Base-by-base conservation (phyloP, 2,329 filamentous ascomycete genomes). In the Ceratocystis ficicola region DNA sequence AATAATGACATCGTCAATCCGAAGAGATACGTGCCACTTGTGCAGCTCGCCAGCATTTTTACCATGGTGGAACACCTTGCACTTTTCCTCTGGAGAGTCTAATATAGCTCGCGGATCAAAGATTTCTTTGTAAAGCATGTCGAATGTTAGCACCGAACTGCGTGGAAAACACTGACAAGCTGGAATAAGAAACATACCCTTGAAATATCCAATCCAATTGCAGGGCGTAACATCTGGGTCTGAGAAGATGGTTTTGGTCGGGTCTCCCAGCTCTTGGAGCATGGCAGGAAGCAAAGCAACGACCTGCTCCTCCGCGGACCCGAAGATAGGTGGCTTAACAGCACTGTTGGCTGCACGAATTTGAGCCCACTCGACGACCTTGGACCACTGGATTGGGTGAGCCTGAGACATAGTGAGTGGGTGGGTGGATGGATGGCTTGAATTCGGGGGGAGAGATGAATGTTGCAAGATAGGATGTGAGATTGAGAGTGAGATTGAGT, bases 1-100 rank as follows among this genome's bases (percentile, higher is more conserved):
- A 57, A 73, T 76, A 3, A 5, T 17, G 2, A 1, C 22, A 20
- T 17, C 22, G 10, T 55, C 60, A 30, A 60, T 8, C 6, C 10
- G 57, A 22, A 65, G 44, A 3, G 44, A 55, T 7, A 25, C 28
- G 32, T 12, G 44, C 63, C 63, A 65, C 44, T 65, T 65, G 7
- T n/a, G 12, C 15, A 65, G 1, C 15, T 48, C 25, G 52, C 63
- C 63, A 5, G 44, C 55, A 36, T 65, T 65, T n/a, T 17, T 36
- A 7, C 63, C 63, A 25, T 65, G 63, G 4, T 50, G 48, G 15
- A 59, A 5, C 25, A 17, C 20, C 36, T 65, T 44, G 5, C 17
- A 41, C 0, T 8, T 48, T 3, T 65, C 63, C 15, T 44, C 8
- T 28, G 20, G 46, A 20, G 15, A n/a, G 3, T 10, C 7, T 1